These are phyloP conservation scores for Xylogone sp. DNA, from an alignment of 2,329 filamentous ascomycete species.

Conservation along the genomic window DNA sequence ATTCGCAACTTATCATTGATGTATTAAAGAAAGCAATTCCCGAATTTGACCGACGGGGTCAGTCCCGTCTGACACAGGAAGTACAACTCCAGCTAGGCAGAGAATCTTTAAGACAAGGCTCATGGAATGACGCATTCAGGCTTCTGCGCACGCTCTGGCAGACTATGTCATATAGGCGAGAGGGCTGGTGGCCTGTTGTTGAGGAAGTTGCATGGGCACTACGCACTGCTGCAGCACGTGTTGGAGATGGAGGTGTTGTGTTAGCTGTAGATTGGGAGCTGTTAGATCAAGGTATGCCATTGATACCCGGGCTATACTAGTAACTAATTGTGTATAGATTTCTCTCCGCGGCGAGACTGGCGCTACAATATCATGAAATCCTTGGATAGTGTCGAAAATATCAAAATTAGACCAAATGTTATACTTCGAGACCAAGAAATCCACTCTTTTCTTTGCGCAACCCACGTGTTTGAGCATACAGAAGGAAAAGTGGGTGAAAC, in stretches of 20 bases:
- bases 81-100: conserved; percentile 51
- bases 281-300: conserved; percentile 51
- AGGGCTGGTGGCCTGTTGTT: conserved; percentile 56
- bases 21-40: conserved; percentile 45
- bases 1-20: conserved; percentile 52
- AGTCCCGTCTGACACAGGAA: conserved; percentile 51
- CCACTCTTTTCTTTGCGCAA: conserved; percentile 49
- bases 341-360: conserved; percentile 52
- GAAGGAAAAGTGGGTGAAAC: conserved; percentile 60
- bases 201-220: conserved; percentile 61
- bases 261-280: conserved; percentile 64
- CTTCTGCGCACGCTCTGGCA: conserved; percentile 56
- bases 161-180: conserved; percentile 49
- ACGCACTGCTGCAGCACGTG: conserved; percentile 50
- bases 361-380: conserved; percentile 57
- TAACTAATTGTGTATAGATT: conserved; percentile 38
- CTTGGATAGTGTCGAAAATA: conserved; percentile 43
- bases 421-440: conserved; percentile 47
- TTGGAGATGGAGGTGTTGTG: conserved; percentile 51
- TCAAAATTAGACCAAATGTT: conserved; percentile 44
- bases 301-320: background rate
- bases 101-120: conserved; percentile 46
- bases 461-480: conserved; percentile 54
- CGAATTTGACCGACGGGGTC: conserved; percentile 52
- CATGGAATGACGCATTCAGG: conserved; percentile 51